Percentiles rank a stretch among this genome's conserved stretches.
Conservation (phyloP, 257 asterid genomes). For the Oldenlandia corymbosa region DNA sequence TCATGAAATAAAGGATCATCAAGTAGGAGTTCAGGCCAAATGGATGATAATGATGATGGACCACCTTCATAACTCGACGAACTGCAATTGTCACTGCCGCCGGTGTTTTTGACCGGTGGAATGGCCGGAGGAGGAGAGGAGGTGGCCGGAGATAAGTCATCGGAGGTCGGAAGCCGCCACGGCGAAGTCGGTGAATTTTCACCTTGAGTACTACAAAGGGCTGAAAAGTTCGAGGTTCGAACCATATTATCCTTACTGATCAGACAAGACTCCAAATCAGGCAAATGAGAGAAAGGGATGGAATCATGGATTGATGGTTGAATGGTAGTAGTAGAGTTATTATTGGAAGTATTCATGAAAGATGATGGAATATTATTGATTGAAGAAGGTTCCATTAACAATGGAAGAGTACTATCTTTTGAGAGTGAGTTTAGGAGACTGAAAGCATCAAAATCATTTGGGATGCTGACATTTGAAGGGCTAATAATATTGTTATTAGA, state of each 20-base stretch:
- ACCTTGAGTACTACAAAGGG: slow-evolving; percentile 15
- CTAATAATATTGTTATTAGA: slow-evolving; percentile 10
- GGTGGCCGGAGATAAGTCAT: too few relatives aligned
- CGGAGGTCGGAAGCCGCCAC: too few relatives aligned
- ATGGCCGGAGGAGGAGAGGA: slow-evolving; percentile 21
- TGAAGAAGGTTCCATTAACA: slow-evolving; percentile 18
- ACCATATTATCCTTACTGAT: slow-evolving; percentile 17
- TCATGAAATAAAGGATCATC: slow-evolving; percentile 63
- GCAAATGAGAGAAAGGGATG: slow-evolving; percentile 46
- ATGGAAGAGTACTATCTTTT: slow-evolving; percentile 24
- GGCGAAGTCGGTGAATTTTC: slow-evolving; percentile 32
- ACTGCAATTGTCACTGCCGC: slow-evolving; percentile 40
- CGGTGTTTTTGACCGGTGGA: slow-evolving; percentile 17
- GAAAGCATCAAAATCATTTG: slow-evolving; percentile 24
- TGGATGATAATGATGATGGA: slow-evolving; percentile 30
- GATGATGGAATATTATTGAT: too few relatives aligned
- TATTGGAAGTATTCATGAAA: too few relatives aligned
- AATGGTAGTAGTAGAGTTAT: not conserved
- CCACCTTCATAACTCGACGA: slow-evolving; percentile 51
- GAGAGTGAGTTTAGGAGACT: slow-evolving; percentile 29
- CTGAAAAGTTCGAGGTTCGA: slow-evolving; percentile 19
- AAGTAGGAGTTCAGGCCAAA: slow-evolving; percentile 62
- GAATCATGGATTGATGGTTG: slow-evolving; percentile 32
- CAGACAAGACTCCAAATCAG: slow-evolving; percentile 42
- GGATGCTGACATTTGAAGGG: too few relatives aligned